Base-by-base conservation (phyloP, 2,329 filamentous ascomycete species). In the Byssochlamys sp. region DNA sequence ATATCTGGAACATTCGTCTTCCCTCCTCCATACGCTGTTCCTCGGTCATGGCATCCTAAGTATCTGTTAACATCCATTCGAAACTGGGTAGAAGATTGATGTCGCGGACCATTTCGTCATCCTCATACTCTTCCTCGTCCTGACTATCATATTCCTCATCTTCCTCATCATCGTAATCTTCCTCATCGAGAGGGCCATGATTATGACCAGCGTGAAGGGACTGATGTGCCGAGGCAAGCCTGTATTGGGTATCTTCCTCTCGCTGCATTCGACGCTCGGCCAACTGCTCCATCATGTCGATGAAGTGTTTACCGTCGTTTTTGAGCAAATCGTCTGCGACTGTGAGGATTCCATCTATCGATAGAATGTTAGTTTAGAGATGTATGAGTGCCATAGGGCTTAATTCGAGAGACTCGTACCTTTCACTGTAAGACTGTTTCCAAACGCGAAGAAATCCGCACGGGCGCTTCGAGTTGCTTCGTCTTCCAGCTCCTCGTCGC, bases 281-380 rank as follows among this genome's bases (percentile, higher is more conserved):
- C 67, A 99, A 83, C 77, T 97, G 92, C 74, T 99, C 94, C 94
- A 99, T 99, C 94, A 99, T 99, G 73, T 99, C 94, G 75, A 99
- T 99, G 78, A 99, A 99, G 71, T 96, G 95, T 75, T 95, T 96
- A 68, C 94, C 94, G 75, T 99, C 94, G 75, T 99, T 99, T 75
- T 97, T 97, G 62, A 99, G 83, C 63, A 99, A 81, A 77, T 99
- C 94, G 79, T 99, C 94, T 73, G 94, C 94, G 70, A 99, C 94
- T 64, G 94, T 99, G 72, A 99, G 85, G 75, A 99, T 96, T 71
- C 94, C 95, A 80, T 94, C 91, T 79, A 67, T 27, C 31, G 52
- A 53, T 55, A 53, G 55, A 52, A 56, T 52, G 57, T 63, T 58
- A 57, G 55, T 48, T 31, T 10, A 33, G 5, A 12, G n/a, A 53